These are phyloP conservation scores for Cyclotella baltica DNA, from an alignment of 108 stramenopile genomes.

Conservation along the genomic window DNA sequence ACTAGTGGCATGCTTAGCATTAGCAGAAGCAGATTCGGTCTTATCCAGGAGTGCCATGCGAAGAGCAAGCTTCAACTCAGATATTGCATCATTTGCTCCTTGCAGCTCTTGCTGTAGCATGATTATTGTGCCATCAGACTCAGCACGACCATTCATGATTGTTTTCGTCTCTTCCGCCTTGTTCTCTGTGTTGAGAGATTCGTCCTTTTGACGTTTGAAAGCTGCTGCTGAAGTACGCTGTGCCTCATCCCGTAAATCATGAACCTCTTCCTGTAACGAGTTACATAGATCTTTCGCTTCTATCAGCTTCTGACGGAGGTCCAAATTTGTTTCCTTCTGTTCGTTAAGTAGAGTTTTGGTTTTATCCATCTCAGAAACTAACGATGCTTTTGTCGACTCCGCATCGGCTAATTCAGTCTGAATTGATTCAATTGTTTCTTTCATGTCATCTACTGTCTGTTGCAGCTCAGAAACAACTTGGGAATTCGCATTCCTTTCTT, in stretches of 20 bases:
- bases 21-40: conserved; percentile 1
- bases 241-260: conserved; percentile 41
- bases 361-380: conserved; percentile 49
- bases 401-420: conserved; percentile 36
- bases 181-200: conserved; percentile 17
- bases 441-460: conserved; percentile 41
- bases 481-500: conserved; percentile 19
- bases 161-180: conserved; percentile 8
- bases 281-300: conserved; percentile 34
- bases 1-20: background rate
- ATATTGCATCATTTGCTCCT: conserved; percentile 80
- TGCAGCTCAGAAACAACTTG: conserved; percentile 56
- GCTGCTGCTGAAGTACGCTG: conserved; percentile 54
- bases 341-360: conserved; percentile 22
- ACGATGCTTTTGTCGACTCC: conserved; percentile 30
- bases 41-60: conserved; percentile 59
- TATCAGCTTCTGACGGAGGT: conserved; percentile 43
- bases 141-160: conserved; percentile 19
- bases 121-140: conserved; percentile 78
- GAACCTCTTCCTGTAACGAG: conserved; percentile 47
- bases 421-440: conserved; percentile 32
- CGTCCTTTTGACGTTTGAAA: conserved; percentile 47
- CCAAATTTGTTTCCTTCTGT: conserved; percentile 29
- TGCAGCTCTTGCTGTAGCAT: conserved; percentile 84
- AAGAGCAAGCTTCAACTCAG: conserved; percentile 84